Base-by-base conservation (phyloP, 495 filamentous ascomycete species). In the Annulohypoxylon moriforme region DNA sequence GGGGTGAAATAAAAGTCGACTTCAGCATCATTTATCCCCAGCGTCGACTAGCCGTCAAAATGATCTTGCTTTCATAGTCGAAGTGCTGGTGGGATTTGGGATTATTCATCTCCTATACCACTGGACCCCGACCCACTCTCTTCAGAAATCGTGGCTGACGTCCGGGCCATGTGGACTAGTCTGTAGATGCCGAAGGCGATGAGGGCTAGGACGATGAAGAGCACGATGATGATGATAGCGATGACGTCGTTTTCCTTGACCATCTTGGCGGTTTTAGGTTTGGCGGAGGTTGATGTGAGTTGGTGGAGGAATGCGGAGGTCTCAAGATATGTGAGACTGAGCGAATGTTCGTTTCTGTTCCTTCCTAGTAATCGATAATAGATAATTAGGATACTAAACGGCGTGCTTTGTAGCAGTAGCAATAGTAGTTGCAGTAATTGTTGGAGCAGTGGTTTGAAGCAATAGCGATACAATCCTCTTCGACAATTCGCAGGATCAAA, bases 201-300 rank as follows among this genome's bases (percentile, higher is more conserved):
- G 66, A 89, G 80, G 44, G 89, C 89, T 25, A 94, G 87, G 49
- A 93, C 77, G 78, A 93, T 78, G 81, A 93, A 93, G 67, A 94
- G 86, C 42, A 93, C 72, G 80, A 94, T 93, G 80, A 94, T 90
- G 81, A 94, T 94, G 78, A 94, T 86, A 33, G 91, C 92, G 80
- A 94, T 92, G 76, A 89, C 86, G 81, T 92, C 86, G 87, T 94
- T 94, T 83, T 89, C 81, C 80, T 92, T 82, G 69, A 89, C 85
- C 82, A 83, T 90, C 57, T 60, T 64, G 53, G 73, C 72, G 67
- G 67, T 61, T 65, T 55, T 10, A 22, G 29, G 7, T 31, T 47
- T 6, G 20, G 36, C 36, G 11, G 4, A 25, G 47, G 53, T 24
- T 14, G 20, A 34, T 14, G 36, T 36, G 14, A 29, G 52, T 56